phyloP scores from a whole-genome alignment of 1,284 basidiomycete species.

The Apiotrichum akiyoshidainum region DNA sequence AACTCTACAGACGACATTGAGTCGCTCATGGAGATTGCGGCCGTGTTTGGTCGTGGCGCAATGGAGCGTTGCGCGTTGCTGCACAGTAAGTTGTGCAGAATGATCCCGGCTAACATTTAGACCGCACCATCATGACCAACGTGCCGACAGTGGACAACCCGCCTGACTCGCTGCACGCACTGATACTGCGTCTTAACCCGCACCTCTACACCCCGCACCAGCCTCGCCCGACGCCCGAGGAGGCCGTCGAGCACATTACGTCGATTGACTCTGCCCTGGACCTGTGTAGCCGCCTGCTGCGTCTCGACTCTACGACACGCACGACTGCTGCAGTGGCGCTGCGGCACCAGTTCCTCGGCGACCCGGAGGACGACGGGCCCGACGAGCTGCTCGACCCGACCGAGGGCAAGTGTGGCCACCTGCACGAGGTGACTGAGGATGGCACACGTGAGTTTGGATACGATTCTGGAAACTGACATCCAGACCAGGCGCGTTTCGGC shows the following conservation, averaged over 20 bases:
- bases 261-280: slow-evolving; percentile 67
- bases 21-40: slow-evolving; percentile 89
- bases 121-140: slow-evolving; percentile 80
- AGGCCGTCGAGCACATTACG: slow-evolving; percentile 53
- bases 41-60: slow-evolving; percentile 74
- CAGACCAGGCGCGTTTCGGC: slow-evolving; percentile 40
- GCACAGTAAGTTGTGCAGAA: slow-evolving; percentile 66
- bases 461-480: not conserved
- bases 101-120: slow-evolving; percentile 52
- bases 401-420: slow-evolving; percentile 41
- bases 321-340: slow-evolving; percentile 72
- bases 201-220: slow-evolving; percentile 60
- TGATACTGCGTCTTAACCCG: slow-evolving; percentile 75
- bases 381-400: slow-evolving; percentile 26
- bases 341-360: slow-evolving; percentile 68
- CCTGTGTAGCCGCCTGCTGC: slow-evolving; percentile 67
- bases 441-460: slow-evolving; percentile 36
- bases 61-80: slow-evolving; percentile 85
- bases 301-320: slow-evolving; percentile 70
- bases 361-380: slow-evolving; percentile 26
- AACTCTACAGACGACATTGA: slow-evolving; percentile 93
- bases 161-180: slow-evolving; percentile 65
- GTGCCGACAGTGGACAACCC: slow-evolving; percentile 68
- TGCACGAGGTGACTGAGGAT: slow-evolving; percentile 31
- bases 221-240: slow-evolving; percentile 35